Percentiles rank a stretch among this genome's conserved stretches.
Conservation (phyloP, 148 eudicot species). For the Pharnaceum exiguum region DNA sequence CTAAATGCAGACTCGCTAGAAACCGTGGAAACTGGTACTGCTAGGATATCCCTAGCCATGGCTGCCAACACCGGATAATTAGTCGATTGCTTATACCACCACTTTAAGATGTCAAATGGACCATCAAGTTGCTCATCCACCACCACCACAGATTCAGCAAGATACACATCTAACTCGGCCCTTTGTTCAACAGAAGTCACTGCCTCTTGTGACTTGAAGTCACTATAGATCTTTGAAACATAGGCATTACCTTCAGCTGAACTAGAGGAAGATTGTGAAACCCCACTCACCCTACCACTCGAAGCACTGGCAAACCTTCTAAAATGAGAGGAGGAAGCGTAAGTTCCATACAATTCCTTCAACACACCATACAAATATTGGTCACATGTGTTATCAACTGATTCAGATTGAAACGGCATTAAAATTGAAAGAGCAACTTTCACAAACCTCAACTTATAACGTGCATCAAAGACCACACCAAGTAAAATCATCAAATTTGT, state of each 20-base stretch:
- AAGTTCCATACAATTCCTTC: neutral
- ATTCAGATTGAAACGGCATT: no score
- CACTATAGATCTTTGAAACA: neutral
- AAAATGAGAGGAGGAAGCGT: neutral
- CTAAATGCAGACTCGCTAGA: neutral
- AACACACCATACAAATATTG: neutral
- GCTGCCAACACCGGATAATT: neutral
- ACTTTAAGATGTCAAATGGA: neutral
- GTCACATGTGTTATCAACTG: neutral
- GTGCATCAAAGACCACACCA: conserved; percentile 1
- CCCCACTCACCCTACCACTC: no score
- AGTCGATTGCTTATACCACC: neutral
- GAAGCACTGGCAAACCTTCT: no score
- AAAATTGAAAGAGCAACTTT: no score
- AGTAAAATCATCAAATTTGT: conserved; percentile 4
- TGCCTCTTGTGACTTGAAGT: neutral
- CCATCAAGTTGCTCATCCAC: neutral
- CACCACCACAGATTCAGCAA: neutral
- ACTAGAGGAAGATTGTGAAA: neutral
- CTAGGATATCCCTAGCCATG: neutral
- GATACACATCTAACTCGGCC: neutral
- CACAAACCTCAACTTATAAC: conserved; percentile 2
- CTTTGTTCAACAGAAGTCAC: neutral
- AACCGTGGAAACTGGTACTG: neutral
- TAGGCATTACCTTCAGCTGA: no score